Evolutionary conservation across 805 yeast genomes (phyloP).

Genomic region (Candida endomychidarum): DNA sequence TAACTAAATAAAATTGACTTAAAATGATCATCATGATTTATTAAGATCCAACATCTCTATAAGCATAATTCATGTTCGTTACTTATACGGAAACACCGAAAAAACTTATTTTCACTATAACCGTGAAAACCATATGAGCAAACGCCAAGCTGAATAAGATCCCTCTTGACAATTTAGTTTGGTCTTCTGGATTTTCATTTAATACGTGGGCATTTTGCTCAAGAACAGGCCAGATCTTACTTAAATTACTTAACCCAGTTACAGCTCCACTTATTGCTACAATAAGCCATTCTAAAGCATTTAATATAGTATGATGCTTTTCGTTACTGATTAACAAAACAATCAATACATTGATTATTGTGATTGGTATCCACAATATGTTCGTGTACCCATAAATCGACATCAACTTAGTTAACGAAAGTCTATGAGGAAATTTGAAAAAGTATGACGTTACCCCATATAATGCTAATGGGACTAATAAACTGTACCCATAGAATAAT

Average conservation of each 20-base stretch:
- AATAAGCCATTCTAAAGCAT: conserved; percentile 62
- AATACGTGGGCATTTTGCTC: conserved; percentile 34
- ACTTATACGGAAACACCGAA: conserved; percentile 40
- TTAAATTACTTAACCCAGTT: conserved; percentile 55
- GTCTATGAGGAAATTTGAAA: conserved; percentile 49
- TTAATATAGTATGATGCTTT: conserved; percentile 37
- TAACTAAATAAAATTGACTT: too few relatives aligned
- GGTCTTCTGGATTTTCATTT: conserved; percentile 29
- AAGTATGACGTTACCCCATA: conserved; percentile 53
- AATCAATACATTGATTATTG: conserved; percentile 57
- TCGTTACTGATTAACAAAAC: conserved; percentile 46
- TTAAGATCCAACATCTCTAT: too few relatives aligned
- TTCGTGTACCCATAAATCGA: conserved; percentile 86
- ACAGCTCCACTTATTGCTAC: conserved; percentile 59
- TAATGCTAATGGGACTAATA: conserved; percentile 58
- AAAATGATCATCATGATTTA: too few relatives aligned
- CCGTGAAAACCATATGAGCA: conserved; percentile 57
- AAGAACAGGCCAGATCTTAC: conserved; percentile 44
- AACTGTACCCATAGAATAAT: conserved; percentile 74
- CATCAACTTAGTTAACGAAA: conserved; percentile 59
- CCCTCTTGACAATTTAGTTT: conserved; percentile 30
- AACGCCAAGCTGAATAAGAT: conserved; percentile 43
- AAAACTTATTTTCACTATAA: conserved; percentile 65
- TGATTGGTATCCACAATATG: conserved; percentile 82
- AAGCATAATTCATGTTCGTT: too few relatives aligned